Base-by-base conservation (phyloP, 2,329 filamentous ascomycete genomes). In the Fusarium zealandicum region DNA sequence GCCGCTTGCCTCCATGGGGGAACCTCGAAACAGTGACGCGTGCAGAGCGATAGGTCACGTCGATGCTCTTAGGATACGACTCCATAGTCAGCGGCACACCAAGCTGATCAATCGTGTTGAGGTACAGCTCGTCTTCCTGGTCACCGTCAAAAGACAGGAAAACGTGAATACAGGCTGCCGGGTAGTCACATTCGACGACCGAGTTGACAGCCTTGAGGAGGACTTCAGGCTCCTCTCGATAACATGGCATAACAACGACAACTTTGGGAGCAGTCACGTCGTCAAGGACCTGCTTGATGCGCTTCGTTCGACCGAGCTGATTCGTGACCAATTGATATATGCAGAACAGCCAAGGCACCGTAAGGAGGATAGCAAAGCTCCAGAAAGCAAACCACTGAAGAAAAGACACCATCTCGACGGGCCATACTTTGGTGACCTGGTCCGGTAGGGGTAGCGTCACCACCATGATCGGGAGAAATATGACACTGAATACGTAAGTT, bases 361-460 rank as follows among this genome's bases (percentile, higher is more conserved):
- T 92, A 52, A 99, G 78, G 9, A 98, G 84, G 59, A 86, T 85
- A 1, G 93, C 89, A 64, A 98, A 98, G 22, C 89, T 87, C 88
- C 91, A 97, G 73, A 98, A 98, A 4, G 92, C 93, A 69, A 98
- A 96, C 90, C 92, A 96, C 71, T 97, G 93, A 12, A 98, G 81
- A 39, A 90, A 81, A 2, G 72, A 74, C 33, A 95, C 89, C 80
- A 95, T 84, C 1, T 73, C 47, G 3, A 72, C 49, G 0, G 93
- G 93, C 76, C 93, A 96, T 64, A 90, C 82, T 54, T 83, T 80
- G 7, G 87, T 87, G 38, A 97, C 79, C 53, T 85, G 82, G 16
- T 80, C 75, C 1, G 93, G 93, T 3, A 98, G 80, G 1, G 93
- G 93, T 5, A 98, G 80, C 0, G 93, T 98, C 40, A 96, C 92